phyloP scores from a whole-genome alignment of 225 moss, liverwort and hornwort species.

The Polytrichum commune region DNA sequence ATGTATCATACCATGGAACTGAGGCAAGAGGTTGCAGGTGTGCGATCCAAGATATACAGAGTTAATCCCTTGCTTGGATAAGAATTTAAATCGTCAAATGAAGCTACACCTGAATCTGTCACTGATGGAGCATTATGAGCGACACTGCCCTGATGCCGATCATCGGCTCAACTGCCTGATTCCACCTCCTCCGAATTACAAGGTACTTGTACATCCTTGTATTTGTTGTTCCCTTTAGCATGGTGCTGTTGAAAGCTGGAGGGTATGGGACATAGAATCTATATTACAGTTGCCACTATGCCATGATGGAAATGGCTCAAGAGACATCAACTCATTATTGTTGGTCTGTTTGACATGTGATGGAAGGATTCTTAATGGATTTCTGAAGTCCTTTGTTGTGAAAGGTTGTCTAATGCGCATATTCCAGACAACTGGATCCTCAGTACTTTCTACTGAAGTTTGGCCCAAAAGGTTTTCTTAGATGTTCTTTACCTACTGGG shows the following conservation, averaged over 20 bases:
- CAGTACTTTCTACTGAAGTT: too few relatives aligned
- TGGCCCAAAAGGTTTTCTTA: too few relatives aligned
- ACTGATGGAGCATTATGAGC: conserved; percentile 84
- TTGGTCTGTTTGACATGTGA: too few relatives aligned
- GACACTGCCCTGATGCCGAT: conserved; percentile 71
- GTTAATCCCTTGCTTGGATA: conserved; percentile 81
- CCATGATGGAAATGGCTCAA: too few relatives aligned
- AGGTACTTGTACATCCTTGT: conserved; percentile 31
- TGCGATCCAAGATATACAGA: conserved; percentile 66
- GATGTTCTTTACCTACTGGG: too few relatives aligned
- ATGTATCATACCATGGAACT: conserved; percentile 11
- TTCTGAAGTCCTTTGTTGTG: too few relatives aligned
- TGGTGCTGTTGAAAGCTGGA: neutral
- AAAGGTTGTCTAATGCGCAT: too few relatives aligned
- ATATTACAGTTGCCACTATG: too few relatives aligned
- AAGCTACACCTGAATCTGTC: conserved; percentile 79
- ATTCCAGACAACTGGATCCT: too few relatives aligned
- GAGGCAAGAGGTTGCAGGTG: conserved; percentile 46
- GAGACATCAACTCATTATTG: too few relatives aligned
- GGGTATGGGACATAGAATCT: neutral
- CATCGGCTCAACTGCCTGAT: conserved; percentile 76
- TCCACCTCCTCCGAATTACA: conserved; percentile 78
- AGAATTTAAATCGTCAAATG: conserved; percentile 48
- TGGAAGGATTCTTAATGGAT: too few relatives aligned
- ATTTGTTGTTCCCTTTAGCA: neutral